Evolutionary conservation across 371 early-diverging fungal genomes (phyloP), one percentile per base, ranked within the genome.

Genomic region (Nosema muscidifuracis): DNA sequence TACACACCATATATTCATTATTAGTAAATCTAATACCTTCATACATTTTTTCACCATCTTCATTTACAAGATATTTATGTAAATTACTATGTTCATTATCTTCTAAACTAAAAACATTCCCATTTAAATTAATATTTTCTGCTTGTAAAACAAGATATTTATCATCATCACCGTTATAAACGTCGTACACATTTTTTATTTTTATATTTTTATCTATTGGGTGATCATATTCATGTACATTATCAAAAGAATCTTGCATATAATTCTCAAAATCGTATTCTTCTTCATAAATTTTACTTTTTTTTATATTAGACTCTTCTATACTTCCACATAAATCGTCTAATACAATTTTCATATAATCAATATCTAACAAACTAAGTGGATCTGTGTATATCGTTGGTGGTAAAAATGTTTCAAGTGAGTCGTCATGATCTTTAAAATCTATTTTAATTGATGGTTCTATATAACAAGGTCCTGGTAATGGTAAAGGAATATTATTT

Each of bases 391-490:
- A 28, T 40, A 72, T 43, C 15, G 50, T 61, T 15, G 58, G 57
- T 26, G 71, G 71, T 13, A 71, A 15, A 1, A 55, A 16, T 20
- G 55, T 18, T 42, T 72, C 72, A 24, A 72, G 56, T 3, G 64
- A 56, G 16, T 43, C 58, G 20, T 72, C 72, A 30, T 61, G 62
- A 33, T 61, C 28, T 38, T 44, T 65, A 57, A 65, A 72, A 65
- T 72, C 72, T 15, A 22, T n/a, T 51, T 72, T 56, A 36, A 72
- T 33, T 33, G 62, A 20, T 15, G 65, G 65, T 47, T 64, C 65
- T 6, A 72, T 72, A 42, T 72, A 71, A 42, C 64, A 62, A 31
- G 63, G 24, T 26, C 71, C 71, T 1, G 71, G 71, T n/a, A 55
- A n/a, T 18, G 71, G 71, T 6, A 51, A 40, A n/a, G 71, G 71